Conservation (phyloP, 1,284 basidiomycete genomes). For the Ceratobasidium sp. region DNA sequence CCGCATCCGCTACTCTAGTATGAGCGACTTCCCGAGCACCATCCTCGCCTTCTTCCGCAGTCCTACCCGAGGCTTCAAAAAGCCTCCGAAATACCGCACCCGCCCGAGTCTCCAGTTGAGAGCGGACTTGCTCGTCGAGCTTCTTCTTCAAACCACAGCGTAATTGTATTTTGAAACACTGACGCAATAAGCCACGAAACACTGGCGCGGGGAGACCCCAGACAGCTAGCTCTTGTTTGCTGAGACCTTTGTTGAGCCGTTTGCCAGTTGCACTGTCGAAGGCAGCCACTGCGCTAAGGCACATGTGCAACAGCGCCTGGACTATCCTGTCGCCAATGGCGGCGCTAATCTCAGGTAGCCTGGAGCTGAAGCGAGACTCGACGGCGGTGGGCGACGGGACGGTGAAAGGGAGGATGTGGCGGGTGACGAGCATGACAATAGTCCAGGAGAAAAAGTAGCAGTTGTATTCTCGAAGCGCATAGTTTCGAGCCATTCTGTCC, state of each 20-base stretch:
- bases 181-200: no score
- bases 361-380: conserved; percentile 1
- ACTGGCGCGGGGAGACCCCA: conserved; percentile 26
- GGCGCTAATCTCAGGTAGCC: conserved; percentile 1
- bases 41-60: background rate
- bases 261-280: conserved; percentile 8
- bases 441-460: no score
- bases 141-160: conserved; percentile 29
- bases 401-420: background rate
- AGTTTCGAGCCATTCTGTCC: background rate
- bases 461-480: no score
- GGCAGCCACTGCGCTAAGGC: conserved; percentile 1
- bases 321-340: conserved; percentile 12
- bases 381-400: conserved; percentile 7
- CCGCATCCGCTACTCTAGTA: conserved; percentile 9
- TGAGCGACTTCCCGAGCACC: no score
- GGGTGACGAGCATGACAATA: background rate
- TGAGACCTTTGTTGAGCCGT: conserved; percentile 4
- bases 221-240: conserved; percentile 27
- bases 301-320: conserved; percentile 16
- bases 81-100: background rate
- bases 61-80: background rate
- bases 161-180: no score
- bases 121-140: conserved; percentile 3
- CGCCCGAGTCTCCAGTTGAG: conserved; percentile 14